Conservation (phyloP, 2,329 filamentous ascomycete genomes). For the Elsinoe ampelina region DNA sequence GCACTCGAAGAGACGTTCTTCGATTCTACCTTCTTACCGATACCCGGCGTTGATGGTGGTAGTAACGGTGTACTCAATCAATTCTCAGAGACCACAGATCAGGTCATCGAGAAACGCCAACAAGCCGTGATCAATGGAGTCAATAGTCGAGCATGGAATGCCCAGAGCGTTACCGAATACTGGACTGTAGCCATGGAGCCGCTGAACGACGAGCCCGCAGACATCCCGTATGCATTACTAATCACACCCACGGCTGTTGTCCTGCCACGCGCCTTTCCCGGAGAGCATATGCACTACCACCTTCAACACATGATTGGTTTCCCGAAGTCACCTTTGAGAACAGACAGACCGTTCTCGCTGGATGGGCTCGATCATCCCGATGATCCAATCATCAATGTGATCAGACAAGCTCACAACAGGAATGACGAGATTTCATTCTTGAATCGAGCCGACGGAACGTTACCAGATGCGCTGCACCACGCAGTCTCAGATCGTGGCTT, state of each 20-base stretch:
- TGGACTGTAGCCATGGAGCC: constrained; percentile 21
- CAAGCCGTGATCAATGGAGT: constrained; percentile 18
- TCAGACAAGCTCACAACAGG: constrained; percentile 25
- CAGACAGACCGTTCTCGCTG: background rate
- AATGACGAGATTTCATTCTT: constrained; percentile 24
- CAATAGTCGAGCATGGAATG: constrained; percentile 16
- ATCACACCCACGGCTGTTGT: constrained; percentile 15
- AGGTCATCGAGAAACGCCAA: constrained; percentile 20
- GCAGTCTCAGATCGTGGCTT: constrained; percentile 28
- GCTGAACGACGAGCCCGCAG: constrained; percentile 17
- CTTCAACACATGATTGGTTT: constrained; percentile 1
- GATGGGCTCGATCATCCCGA: constrained; percentile 11
- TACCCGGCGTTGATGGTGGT: constrained; percentile 17
- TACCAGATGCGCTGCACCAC: constrained; percentile 22
- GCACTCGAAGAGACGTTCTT: constrained; percentile 15
- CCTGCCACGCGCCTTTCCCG: background rate
- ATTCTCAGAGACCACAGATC: constrained; percentile 21
- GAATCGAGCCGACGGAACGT: constrained; percentile 23
- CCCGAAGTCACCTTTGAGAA: background rate
- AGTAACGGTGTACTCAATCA: constrained; percentile 20
- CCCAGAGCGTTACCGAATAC: constrained; percentile 18
- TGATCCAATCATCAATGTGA: constrained; percentile 21
- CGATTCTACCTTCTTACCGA: constrained; percentile 15
- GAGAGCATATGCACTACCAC: background rate
- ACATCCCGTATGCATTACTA: constrained; percentile 22